Conservation (phyloP, 192 early-diverging fungal genomes). For the Tieghemiomyces parasiticus region DNA sequence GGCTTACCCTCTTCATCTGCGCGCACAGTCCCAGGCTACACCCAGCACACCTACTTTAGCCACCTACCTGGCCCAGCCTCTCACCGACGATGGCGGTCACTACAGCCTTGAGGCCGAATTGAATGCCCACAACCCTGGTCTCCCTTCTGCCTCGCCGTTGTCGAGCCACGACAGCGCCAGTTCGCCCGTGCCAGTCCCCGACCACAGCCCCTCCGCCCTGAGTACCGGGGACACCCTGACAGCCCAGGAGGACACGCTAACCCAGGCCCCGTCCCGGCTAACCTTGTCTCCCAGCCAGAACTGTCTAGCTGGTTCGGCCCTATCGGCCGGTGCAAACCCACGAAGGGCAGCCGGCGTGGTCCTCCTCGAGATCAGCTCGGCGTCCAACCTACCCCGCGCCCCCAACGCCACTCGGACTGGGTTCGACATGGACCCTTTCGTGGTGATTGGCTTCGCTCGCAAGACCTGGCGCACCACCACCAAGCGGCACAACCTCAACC, state of each 20-base stretch:
- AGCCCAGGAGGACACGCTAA: background rate
- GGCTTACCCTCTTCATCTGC: too few species aligned
- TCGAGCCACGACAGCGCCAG: background rate
- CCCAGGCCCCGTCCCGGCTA: background rate
- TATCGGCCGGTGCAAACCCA: too few species aligned
- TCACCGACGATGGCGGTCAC: too few species aligned
- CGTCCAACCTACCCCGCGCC: slow-evolving; percentile 28
- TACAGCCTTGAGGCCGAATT: too few species aligned
- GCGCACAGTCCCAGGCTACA: too few species aligned
- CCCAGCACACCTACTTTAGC: too few species aligned
- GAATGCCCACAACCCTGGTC: background rate
- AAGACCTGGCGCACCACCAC: slow-evolving; percentile 53
- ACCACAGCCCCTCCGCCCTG: background rate
- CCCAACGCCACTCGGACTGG: slow-evolving; percentile 31
- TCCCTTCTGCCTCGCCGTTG: background rate
- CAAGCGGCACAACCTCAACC: slow-evolving; percentile 49
- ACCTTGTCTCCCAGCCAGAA: background rate
- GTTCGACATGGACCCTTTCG: slow-evolving; percentile 75
- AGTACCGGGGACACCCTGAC: background rate
- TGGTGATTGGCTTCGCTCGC: slow-evolving; percentile 48
- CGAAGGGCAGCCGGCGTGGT: slow-evolving; percentile 22
- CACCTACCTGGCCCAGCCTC: background rate
- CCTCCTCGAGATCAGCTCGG: slow-evolving; percentile 31
- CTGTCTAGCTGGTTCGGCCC: background rate
- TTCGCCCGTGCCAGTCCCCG: background rate